Evolutionary conservation across 305 asterid species (phyloP).

Genomic region (Fraxinus paxiana): DNA sequence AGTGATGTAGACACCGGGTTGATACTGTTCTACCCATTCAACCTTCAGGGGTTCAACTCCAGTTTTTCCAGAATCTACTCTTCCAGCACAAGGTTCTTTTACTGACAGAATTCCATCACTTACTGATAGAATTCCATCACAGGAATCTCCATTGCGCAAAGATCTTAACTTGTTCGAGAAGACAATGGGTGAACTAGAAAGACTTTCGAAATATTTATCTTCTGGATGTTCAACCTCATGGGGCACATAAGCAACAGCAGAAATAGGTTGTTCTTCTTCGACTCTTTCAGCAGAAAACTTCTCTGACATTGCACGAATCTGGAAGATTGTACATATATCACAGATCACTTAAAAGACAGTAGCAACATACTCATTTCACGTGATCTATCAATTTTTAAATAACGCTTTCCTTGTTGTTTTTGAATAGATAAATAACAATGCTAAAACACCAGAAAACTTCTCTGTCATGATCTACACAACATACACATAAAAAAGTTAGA

Average conservation of each 20-base stretch:
- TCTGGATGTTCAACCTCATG: constrained; percentile 11
- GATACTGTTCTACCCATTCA: constrained; percentile 46
- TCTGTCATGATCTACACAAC: neutral
- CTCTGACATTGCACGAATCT: constrained; percentile 39
- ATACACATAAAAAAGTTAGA: neutral
- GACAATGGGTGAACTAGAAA: constrained; percentile 34
- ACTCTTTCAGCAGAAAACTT: constrained; percentile 21
- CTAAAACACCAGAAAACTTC: neutral
- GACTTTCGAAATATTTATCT: constrained; percentile 25
- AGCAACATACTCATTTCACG: neutral
- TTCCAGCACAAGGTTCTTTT: constrained; percentile 22
- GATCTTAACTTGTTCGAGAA: constrained; percentile 31
- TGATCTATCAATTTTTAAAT: neutral
- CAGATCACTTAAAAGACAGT: neutral
- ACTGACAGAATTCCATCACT: constrained; percentile 20
- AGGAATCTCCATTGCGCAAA: constrained; percentile 20
- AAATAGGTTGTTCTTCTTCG: constrained; percentile 23
- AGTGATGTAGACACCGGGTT: constrained; percentile 44
- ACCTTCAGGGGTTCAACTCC: constrained; percentile 22
- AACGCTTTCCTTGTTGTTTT: neutral
- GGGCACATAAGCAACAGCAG: constrained; percentile 8
- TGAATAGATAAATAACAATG: neutral
- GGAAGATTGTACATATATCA: constrained; percentile 12
- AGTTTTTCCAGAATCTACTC: constrained; percentile 19
- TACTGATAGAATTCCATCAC: constrained; percentile 16